Percentiles rank a stretch among this genome's conserved stretches.
These are phyloP conservation scores for Thecaphora thlaspeos DNA, from an alignment of 1,284 basidiomycete genomes.

Conservation along the genomic window DNA sequence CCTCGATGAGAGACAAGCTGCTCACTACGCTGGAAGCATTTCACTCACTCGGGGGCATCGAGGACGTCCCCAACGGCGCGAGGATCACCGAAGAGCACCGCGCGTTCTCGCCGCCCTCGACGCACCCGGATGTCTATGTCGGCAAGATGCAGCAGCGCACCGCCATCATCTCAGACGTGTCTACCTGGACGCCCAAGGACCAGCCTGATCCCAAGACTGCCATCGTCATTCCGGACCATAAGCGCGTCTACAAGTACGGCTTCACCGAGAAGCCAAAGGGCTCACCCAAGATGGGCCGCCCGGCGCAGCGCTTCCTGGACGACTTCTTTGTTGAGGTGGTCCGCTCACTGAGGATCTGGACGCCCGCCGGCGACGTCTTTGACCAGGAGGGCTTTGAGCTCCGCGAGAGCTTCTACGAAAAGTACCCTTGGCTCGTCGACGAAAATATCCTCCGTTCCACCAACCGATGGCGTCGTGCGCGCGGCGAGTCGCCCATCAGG, in stretches of 20 bases:
- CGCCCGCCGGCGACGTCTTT: constrained; percentile 31
- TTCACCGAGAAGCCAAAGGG: constrained; percentile 31
- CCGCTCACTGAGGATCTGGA: constrained; percentile 27
- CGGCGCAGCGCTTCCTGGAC: constrained; percentile 33
- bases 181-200: constrained; percentile 15
- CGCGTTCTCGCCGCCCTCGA: background rate
- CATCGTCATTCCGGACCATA: constrained; percentile 25
- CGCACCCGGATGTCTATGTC: constrained; percentile 7
- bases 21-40: constrained; percentile 32
- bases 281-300: constrained; percentile 26
- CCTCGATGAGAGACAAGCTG: constrained; percentile 28
- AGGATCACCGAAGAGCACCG: constrained; percentile 14
- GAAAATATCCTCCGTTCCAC: constrained; percentile 30
- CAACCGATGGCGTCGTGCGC: constrained; percentile 32
- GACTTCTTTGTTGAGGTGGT: constrained; percentile 29
- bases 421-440: constrained; percentile 36
- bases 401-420: constrained; percentile 36
- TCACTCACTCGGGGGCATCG: constrained; percentile 24
- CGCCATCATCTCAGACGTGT: constrained; percentile 29
- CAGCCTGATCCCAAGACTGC: constrained; percentile 5
- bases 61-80: constrained; percentile 14
- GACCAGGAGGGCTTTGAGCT: constrained; percentile 37
- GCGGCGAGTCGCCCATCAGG: constrained; percentile 34
- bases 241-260: constrained; percentile 29
- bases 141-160: constrained; percentile 25